phyloP scores from a whole-genome alignment of 768 basidiomycete genomes.

The Boletus coccyginus region DNA sequence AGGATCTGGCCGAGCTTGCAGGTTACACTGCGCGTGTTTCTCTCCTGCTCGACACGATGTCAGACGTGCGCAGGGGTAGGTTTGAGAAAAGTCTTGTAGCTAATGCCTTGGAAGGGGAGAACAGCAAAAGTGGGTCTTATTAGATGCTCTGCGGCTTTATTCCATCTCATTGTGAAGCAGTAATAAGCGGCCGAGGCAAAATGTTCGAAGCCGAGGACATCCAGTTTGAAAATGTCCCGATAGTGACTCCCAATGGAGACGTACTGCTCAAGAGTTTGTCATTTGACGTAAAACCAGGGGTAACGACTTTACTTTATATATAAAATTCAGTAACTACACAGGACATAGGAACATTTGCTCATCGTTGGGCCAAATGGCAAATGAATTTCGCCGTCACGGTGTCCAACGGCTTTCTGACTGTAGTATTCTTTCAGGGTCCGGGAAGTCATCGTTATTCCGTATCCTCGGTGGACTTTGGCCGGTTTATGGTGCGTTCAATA shows the following conservation, averaged over 20 bases:
- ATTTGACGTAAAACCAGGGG: slow-evolving; percentile 87
- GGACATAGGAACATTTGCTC: slow-evolving; percentile 74
- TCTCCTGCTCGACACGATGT: slow-evolving; percentile 85
- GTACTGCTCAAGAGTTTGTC: slow-evolving; percentile 80
- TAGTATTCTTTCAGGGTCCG: slow-evolving; percentile 52
- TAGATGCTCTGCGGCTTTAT: neutral
- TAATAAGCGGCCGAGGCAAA: slow-evolving; percentile 74
- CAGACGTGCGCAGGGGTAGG: slow-evolving; percentile 76
- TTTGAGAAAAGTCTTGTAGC: slow-evolving; percentile 88
- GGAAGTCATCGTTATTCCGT: slow-evolving; percentile 92
- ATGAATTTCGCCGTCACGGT: neutral
- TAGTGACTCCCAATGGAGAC: slow-evolving; percentile 95
- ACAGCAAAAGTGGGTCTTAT: slow-evolving; percentile 61
- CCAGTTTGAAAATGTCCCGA: slow-evolving; percentile 88
- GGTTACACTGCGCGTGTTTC: slow-evolving; percentile 94
- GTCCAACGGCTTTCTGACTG: neutral
- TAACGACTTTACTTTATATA: slow-evolving; percentile 29
- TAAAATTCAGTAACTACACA: neutral
- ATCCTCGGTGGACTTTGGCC: slow-evolving; percentile 97
- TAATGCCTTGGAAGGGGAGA: slow-evolving; percentile 68
- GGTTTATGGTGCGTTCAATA: slow-evolving; percentile 41
- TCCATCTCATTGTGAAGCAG: slow-evolving; percentile 38
- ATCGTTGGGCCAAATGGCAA: slow-evolving; percentile 93
- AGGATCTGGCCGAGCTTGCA: slow-evolving; percentile 92
- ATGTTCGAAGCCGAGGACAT: slow-evolving; percentile 87